phyloP scores from a whole-genome alignment of 139 green algal species.

The Micractinium conductrix region DNA sequence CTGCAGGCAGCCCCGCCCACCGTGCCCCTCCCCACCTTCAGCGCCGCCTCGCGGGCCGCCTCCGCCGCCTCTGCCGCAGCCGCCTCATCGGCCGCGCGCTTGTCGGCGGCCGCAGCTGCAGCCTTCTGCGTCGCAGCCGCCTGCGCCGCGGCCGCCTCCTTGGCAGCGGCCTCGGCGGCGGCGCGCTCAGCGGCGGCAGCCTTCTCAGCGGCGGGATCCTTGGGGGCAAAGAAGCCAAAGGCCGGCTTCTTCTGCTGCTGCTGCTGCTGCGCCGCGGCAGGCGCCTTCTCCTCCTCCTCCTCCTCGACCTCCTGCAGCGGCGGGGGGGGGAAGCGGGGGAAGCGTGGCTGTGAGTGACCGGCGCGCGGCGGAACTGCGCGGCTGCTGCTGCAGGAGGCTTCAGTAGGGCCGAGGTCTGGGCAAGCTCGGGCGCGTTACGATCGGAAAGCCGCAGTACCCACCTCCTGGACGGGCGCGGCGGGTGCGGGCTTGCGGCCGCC shows the following conservation, averaged over 20 bases:
- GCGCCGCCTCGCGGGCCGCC: constrained; percentile 35
- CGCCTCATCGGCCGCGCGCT: neutral
- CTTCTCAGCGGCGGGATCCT: neutral
- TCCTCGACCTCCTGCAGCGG: neutral
- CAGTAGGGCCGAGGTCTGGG: no score
- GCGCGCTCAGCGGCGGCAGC: neutral
- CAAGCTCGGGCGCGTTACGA: no score
- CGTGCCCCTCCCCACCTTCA: no score
- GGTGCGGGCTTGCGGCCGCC: neutral
- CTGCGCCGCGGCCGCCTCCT: neutral
- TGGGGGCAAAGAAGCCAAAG: no score
- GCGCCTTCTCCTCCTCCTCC: constrained; percentile 15
- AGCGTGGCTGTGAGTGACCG: neutral
- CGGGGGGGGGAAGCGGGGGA: neutral
- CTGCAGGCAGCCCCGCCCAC: no score
- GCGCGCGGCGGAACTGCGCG: no score
- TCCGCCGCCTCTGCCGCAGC: constrained; percentile 19
- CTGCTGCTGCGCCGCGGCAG: neutral
- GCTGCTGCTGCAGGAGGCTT: no score
- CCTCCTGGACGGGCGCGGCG: neutral
- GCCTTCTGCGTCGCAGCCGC: constrained; percentile 19
- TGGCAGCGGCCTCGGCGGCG: neutral
- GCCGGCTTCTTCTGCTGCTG: neutral
- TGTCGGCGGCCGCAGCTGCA: neutral
- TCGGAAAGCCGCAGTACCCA: no score